Evolutionary conservation across 306 rosid genomes (phyloP), one percentile per base, ranked within the genome.

Genomic region (Pterocarpus santalinus): DNA sequence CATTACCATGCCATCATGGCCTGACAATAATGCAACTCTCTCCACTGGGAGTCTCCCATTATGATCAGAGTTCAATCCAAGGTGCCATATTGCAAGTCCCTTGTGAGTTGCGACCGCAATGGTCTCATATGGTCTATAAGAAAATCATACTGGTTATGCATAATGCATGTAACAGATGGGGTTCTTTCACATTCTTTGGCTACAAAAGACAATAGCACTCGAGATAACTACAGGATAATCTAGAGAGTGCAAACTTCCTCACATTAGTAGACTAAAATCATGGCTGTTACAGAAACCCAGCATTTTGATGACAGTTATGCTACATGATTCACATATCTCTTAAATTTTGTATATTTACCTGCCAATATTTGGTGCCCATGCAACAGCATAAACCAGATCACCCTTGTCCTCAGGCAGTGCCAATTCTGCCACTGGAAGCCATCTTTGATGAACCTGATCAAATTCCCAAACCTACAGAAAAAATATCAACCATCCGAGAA

Each of bases 341-440:
- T 39, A 67, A 44, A 44, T 38, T 67, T 80, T 70, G 79, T 65
- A 72, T 16, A 83, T 36, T 72, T 41, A 95, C 98, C 99, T 89
- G 85, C 99, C 99, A 89, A 90, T 89, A 77, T 95, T 93, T 73
- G 97, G 94, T 39, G 98, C 98, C 99, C 99, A 95, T 14, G 96
- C 90, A 60, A 88, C 96, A 14, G 90, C 87, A 86, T 90, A 85
- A 69, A 95, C 96, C 85, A 56, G 88, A 86, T 90, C 91, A 44
- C 90, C 87, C 80, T 81, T 92, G 65, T 93, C 92, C 65, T 71
- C 92, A 34, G 91, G 83, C 61, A 82, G 77, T n/a, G 90, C 92
- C 90, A 95, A 63, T 85, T 93, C 96, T 56, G 99, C 97, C 73
- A 95, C 97, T 10, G 98, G 99, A 81, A 93, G 94, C 99, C 99